Evolutionary conservation across 2,329 filamentous ascomycete genomes (phyloP).

Genomic region (Bipolaris gigantea): DNA sequence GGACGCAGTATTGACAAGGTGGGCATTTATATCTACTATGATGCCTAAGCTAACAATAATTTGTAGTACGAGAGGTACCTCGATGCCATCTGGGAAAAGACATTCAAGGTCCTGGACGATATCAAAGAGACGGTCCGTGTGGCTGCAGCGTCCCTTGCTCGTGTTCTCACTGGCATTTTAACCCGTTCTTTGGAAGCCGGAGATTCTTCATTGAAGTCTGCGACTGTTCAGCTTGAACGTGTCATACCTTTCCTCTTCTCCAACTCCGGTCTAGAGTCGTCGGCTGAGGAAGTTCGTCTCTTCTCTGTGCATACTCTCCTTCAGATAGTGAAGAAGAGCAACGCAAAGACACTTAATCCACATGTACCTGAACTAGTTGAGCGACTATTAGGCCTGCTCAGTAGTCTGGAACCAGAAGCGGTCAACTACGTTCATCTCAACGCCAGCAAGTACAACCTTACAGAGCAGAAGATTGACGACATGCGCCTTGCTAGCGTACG

Average conservation of each 20-base stretch:
- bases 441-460: constrained; percentile 79
- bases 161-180: constrained; percentile 80
- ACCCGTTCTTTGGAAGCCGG: constrained; percentile 84
- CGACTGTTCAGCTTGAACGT: constrained; percentile 78
- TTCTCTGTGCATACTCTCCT: constrained; percentile 81
- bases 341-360: constrained; percentile 71
- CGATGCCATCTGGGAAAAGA: constrained; percentile 78
- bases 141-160: constrained; percentile 79
- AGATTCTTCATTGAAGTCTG: constrained; percentile 65
- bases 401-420: constrained; percentile 82
- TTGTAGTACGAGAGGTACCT: constrained; percentile 78
- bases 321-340: constrained; percentile 84
- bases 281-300: constrained; percentile 80
- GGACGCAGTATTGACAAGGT: constrained; percentile 63
- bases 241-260: constrained; percentile 90
- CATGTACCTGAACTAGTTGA: constrained; percentile 83
- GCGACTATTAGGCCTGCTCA: constrained; percentile 78
- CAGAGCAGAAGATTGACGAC: constrained; percentile 87
- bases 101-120: constrained; percentile 91
- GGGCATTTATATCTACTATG: background rate
- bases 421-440: constrained; percentile 94
- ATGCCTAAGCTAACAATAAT: constrained; percentile 8
- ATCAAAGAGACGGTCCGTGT: constrained; percentile 88
- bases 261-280: constrained; percentile 84
- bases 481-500: constrained; percentile 79